Evolutionary conservation across 2,329 filamentous ascomycete species (phyloP).

Genomic region (Pseudogymnoascus sp.): DNA sequence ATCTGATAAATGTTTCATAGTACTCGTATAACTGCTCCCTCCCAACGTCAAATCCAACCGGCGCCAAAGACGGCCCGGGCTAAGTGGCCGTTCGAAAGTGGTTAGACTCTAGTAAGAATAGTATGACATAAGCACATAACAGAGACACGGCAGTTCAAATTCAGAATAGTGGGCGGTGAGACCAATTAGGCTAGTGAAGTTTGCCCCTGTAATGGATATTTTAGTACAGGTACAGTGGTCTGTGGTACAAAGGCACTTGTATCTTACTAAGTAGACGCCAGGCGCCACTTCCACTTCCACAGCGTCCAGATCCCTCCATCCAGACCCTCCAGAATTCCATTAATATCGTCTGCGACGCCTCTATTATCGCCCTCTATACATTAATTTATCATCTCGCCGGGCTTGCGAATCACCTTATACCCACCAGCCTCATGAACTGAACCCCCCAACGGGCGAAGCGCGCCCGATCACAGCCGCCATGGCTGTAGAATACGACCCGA

Average conservation of each 20-base stretch:
- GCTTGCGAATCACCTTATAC: background rate
- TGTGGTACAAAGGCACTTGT: background rate
- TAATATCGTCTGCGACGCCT: background rate
- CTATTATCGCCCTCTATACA: background rate
- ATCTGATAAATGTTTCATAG: background rate
- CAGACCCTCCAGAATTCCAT: background rate
- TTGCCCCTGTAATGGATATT: background rate
- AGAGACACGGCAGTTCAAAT: background rate
- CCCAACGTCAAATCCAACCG: background rate
- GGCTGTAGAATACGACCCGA: constrained; percentile 5
- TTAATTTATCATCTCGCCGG: background rate
- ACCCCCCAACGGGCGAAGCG: background rate
- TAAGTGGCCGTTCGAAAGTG: background rate
- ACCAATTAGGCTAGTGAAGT: background rate
- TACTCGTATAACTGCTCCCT: background rate
- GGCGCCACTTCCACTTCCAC: background rate
- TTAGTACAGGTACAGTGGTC: background rate
- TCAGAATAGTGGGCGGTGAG: background rate
- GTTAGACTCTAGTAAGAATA: background rate
- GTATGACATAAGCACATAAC: background rate
- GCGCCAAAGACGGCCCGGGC: background rate
- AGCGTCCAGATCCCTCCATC: background rate
- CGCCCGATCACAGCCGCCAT: constrained; percentile 1
- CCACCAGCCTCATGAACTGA: background rate
- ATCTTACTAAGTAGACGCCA: background rate